Evolutionary conservation across 2,329 filamentous ascomycete species (phyloP).

Genomic region (Lecanoromycetidae sp.): DNA sequence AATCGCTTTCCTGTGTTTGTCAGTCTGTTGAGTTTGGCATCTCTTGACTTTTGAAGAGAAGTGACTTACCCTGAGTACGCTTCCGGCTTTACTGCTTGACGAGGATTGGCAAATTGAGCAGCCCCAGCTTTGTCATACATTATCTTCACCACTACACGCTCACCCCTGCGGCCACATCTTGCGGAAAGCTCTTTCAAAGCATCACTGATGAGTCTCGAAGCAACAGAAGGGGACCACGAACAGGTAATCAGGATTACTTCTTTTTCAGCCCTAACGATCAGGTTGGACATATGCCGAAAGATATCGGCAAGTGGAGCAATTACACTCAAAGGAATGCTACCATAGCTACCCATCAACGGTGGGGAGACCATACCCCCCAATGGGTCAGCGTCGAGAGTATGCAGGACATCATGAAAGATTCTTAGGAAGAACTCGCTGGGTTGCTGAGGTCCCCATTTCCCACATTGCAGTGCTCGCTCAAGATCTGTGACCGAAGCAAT

Average conservation of each 20-base stretch:
- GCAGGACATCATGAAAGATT: conserved; percentile 54
- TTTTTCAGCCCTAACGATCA: conserved; percentile 58
- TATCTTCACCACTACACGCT: conserved; percentile 55
- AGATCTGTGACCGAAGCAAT: conserved; percentile 33
- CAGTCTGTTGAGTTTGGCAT: not conserved
- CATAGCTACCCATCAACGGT: conserved; percentile 47
- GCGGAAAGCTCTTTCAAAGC: conserved; percentile 57
- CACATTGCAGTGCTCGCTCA: conserved; percentile 46
- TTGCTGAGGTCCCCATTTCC: conserved; percentile 51
- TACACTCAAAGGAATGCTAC: conserved; percentile 55
- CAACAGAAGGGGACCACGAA: conserved; percentile 60
- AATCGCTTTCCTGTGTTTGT: conserved; percentile 33
- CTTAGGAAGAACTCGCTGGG: conserved; percentile 56
- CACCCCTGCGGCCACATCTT: conserved; percentile 46
- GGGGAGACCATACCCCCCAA: conserved; percentile 43
- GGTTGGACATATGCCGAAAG: conserved; percentile 60
- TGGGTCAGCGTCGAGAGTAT: conserved; percentile 28
- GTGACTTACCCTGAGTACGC: conserved; percentile 40
- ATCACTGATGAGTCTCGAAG: conserved; percentile 55
- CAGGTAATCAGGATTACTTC: conserved; percentile 67
- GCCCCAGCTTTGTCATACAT: conserved; percentile 61
- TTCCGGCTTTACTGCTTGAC: conserved; percentile 46
- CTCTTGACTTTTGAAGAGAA: not conserved
- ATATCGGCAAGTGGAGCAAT: conserved; percentile 60
- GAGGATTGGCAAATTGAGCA: conserved; percentile 53